phyloP scores from a whole-genome alignment of 257 asterid species.

The Lithospermum erythrorhizon region DNA sequence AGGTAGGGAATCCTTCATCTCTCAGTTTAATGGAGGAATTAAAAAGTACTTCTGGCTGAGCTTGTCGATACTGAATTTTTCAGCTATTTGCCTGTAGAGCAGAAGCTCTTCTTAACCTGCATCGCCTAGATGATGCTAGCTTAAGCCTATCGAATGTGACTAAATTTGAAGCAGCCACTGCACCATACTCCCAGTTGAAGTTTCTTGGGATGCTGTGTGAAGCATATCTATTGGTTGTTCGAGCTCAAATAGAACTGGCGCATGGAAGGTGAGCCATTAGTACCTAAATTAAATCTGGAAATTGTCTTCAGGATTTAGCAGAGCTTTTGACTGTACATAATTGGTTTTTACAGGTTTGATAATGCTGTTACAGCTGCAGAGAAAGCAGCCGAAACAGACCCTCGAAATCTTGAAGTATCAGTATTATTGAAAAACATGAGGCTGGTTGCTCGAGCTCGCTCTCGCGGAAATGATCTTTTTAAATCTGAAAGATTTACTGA shows the following conservation, averaged over 20 bases:
- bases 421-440: constrained; percentile 40
- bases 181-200: constrained; percentile 27
- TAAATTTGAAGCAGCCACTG: constrained; percentile 16
- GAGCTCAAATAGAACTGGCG: constrained; percentile 65
- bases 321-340: constrained; percentile 10
- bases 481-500: constrained; percentile 84
- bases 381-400: constrained; percentile 55
- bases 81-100: constrained; percentile 85
- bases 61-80: constrained; percentile 25
- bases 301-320: not conserved
- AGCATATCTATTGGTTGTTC: constrained; percentile 62
- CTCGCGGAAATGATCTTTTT: constrained; percentile 82
- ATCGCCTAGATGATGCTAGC: constrained; percentile 51
- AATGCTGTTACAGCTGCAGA: constrained; percentile 50
- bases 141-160: constrained; percentile 34
- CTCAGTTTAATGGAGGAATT: not conserved
- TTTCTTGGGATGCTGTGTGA: constrained; percentile 57
- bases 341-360: constrained; percentile 58
- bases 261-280: constrained; percentile 56
- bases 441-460: constrained; percentile 63
- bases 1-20: constrained; percentile 29
- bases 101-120: constrained; percentile 80
- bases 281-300: not conserved
- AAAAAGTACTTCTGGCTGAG: constrained; percentile 10
- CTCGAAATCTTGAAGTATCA: constrained; percentile 46